A percentile compares a stretch with the other conserved stretches of the same genome.
These are phyloP conservation scores for Aspergillus udagawae DNA, from an alignment of 2,329 filamentous ascomycete species.

Conservation along the genomic window DNA sequence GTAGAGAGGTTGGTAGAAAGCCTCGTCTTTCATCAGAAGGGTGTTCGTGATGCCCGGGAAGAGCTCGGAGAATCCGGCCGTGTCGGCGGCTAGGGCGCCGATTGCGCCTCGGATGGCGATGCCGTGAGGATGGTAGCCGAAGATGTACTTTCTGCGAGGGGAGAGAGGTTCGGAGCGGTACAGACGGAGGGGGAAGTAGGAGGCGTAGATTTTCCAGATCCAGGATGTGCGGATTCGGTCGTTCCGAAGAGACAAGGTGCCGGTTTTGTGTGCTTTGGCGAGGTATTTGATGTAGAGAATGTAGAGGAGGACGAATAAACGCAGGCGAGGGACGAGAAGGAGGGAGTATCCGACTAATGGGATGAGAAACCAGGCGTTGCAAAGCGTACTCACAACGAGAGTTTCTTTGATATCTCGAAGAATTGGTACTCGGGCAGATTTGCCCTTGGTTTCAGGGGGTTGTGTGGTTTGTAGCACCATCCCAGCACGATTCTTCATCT, in stretches of 20 bases:
- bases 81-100: conserved; percentile 75
- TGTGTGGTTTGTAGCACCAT: conserved; percentile 6
- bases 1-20: conserved; percentile 80
- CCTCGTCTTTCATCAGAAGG: conserved; percentile 75
- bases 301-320: conserved; percentile 67
- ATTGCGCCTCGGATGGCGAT: conserved; percentile 85
- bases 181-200: conserved; percentile 75
- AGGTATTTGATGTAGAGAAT: conserved; percentile 67
- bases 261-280: conserved; percentile 66
- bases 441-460: conserved; percentile 1
- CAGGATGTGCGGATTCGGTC: conserved; percentile 65
- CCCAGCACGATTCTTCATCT: conserved; percentile 11
- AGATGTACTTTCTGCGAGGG: conserved; percentile 77
- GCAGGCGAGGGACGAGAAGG: conserved; percentile 73
- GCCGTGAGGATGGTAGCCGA: conserved; percentile 85
- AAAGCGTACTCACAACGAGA: conserved; percentile 10
- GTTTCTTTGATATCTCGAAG: conserved; percentile 6
- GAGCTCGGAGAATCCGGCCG: conserved; percentile 69
- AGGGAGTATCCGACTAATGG: conserved; percentile 76
- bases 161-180: conserved; percentile 73
- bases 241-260: conserved; percentile 64
- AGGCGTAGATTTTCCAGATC: conserved; percentile 75
- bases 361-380: conserved; percentile 26
- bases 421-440: conserved; percentile 3
- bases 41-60: conserved; percentile 88